Conservation (phyloP, 2,329 filamentous ascomycete genomes). For the Hypocreales sp. region DNA sequence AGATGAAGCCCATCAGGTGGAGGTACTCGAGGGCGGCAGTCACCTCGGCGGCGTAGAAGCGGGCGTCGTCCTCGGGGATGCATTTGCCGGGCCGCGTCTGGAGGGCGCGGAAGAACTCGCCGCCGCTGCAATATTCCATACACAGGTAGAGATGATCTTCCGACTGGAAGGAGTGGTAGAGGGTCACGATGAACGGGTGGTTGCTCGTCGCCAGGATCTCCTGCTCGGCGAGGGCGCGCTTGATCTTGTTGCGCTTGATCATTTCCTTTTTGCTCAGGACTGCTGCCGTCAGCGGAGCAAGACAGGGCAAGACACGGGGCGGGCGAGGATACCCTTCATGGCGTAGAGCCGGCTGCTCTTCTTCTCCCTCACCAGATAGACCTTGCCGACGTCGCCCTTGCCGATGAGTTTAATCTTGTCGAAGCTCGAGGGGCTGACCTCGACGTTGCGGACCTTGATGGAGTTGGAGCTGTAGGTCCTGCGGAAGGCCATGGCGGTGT, state of each 20-base stretch:
- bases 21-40: constrained; percentile 93
- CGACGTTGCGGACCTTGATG: constrained; percentile 94
- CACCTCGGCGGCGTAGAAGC: constrained; percentile 95
- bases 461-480: constrained; percentile 98
- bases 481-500: constrained; percentile 62
- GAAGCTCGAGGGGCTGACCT: constrained; percentile 88
- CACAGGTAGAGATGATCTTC: constrained; percentile 98
- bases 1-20: constrained; percentile 98
- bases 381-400: constrained; percentile 96
- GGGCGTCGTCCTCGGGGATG: constrained; percentile 88
- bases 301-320: not conserved
- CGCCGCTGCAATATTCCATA: constrained; percentile 99
- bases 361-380: constrained; percentile 94
- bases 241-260: constrained; percentile 99
- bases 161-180: constrained; percentile 98
- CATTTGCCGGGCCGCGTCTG: constrained; percentile 96
- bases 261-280: constrained; percentile 99
- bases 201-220: constrained; percentile 98
- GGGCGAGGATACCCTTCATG: constrained; percentile 66
- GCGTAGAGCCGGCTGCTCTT: constrained; percentile 91
- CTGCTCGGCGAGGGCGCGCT: constrained; percentile 90
- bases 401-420: constrained; percentile 99
- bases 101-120: constrained; percentile 92
- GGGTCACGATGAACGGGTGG: constrained; percentile 94
- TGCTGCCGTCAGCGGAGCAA: too few species aligned